Evolutionary conservation across 1,284 basidiomycete species (phyloP).

Genomic region (Neolentinus lepideus): DNA sequence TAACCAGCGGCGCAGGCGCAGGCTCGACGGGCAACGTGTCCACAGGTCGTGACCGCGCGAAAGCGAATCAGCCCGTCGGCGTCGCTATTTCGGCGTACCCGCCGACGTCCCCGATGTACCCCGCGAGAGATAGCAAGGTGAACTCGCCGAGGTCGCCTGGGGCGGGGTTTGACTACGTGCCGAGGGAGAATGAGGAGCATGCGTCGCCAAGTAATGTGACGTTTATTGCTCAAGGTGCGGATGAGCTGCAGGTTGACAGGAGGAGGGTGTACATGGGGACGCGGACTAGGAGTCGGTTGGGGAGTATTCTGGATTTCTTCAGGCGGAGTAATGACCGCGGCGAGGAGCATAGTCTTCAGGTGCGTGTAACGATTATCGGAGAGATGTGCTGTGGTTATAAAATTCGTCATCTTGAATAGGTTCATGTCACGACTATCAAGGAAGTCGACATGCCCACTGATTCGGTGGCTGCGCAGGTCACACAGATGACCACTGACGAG

Average conservation of each 20-base stretch:
- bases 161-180: neutral
- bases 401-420: too few relatives aligned
- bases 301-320: neutral
- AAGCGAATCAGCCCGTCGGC: neutral
- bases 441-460: too few relatives aligned
- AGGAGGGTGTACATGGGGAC: neutral
- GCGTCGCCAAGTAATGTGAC: neutral
- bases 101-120: neutral
- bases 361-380: too few relatives aligned
- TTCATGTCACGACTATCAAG: too few relatives aligned
- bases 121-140: neutral
- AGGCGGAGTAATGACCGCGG: neutral
- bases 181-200: neutral
- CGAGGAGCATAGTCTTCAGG: constrained; percentile 1
- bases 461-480: too few relatives aligned
- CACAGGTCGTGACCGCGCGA: neutral
- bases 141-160: neutral
- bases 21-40: neutral
- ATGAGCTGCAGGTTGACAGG: too few relatives aligned
- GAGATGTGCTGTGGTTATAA: too few relatives aligned
- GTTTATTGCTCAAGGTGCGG: neutral
- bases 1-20: neutral
- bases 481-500: neutral
- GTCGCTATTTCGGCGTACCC: neutral
- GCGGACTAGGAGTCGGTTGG: neutral